A percentile compares a stretch with the other conserved stretches of the same genome.
These are phyloP conservation scores for Symbiodinium pilosum DNA, from an alignment of 73 alveolate genomes.

Conservation along the genomic window DNA sequence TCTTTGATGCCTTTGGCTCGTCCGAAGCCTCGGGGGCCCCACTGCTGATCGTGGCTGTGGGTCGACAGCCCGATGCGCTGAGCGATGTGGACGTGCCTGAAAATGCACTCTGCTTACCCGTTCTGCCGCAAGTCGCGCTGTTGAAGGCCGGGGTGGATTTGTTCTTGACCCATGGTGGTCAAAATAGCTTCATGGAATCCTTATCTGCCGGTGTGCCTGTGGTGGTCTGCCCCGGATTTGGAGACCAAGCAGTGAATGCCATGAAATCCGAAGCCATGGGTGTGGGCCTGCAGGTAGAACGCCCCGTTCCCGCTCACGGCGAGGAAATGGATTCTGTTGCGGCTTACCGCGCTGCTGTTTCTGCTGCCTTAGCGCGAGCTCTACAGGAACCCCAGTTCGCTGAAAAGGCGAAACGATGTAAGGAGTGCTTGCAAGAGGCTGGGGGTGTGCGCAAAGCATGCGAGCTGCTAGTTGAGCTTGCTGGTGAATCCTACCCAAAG, in stretches of 20 bases:
- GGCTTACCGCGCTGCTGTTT: neutral
- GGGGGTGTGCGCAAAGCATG: neutral
- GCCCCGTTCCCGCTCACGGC: conserved; percentile 67
- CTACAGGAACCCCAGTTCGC: conserved; percentile 26
- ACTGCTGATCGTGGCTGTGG: conserved; percentile 70
- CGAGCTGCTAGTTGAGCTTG: neutral
- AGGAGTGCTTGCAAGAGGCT: conserved; percentile 14
- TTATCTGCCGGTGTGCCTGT: conserved; percentile 64
- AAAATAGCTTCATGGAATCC: conserved; percentile 90
- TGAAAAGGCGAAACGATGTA: conserved; percentile 33
- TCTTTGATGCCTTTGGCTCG: conserved; percentile 70
- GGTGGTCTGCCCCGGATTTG: conserved; percentile 90
- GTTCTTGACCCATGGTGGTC: conserved; percentile 87
- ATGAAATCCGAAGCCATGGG: conserved; percentile 42
- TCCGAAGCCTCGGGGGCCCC: neutral
- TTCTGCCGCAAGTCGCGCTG: conserved; percentile 50
- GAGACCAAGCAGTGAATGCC: conserved; percentile 68
- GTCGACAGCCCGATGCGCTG: conserved; percentile 78
- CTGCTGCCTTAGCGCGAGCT: conserved; percentile 44
- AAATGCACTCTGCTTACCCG: conserved; percentile 55
- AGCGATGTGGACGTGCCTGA: conserved; percentile 21
- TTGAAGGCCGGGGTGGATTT: conserved; percentile 49
- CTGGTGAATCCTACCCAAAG: neutral
- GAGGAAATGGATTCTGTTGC: conserved; percentile 58
- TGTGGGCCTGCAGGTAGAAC: conserved; percentile 59